Evolutionary conservation across 116 monocot species (phyloP).

Genomic region (Iris pallida): DNA sequence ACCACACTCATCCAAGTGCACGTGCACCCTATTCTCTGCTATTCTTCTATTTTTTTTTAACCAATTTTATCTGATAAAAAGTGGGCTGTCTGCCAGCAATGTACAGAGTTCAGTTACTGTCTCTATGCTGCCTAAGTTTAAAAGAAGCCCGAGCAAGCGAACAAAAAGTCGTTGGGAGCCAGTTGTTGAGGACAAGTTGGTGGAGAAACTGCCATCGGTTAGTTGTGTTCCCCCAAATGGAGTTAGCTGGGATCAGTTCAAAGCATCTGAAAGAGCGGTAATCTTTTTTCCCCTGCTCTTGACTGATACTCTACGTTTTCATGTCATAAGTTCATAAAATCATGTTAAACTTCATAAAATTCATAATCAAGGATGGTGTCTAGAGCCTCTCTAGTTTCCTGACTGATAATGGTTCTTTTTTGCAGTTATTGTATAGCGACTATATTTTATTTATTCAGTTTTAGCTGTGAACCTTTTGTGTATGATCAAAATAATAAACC

Average conservation of each 20-base stretch:
- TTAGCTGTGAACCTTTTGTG: background rate
- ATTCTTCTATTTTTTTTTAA: background rate
- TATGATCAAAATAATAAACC: background rate
- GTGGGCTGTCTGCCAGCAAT: slow-evolving; percentile 27
- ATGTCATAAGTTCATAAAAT: background rate
- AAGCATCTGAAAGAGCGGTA: slow-evolving; percentile 47
- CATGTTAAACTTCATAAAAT: too few relatives aligned
- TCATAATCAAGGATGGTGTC: background rate
- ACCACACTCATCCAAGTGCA: too few relatives aligned
- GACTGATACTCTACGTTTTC: background rate
- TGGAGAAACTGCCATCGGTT: slow-evolving; percentile 28
- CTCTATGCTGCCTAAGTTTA: slow-evolving; percentile 31
- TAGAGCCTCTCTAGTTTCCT: background rate
- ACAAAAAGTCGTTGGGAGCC: slow-evolving; percentile 97
- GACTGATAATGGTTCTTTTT: too few relatives aligned
- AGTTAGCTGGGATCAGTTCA: slow-evolving; percentile 23
- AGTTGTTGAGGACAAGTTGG: slow-evolving; percentile 57
- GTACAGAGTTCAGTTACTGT: slow-evolving; percentile 21
- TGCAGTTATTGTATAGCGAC: too few relatives aligned
- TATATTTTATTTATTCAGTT: background rate
- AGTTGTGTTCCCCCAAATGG: slow-evolving; percentile 22
- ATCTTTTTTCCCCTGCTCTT: slow-evolving; percentile 8
- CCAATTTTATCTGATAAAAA: slow-evolving; percentile 6
- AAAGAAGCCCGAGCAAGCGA: slow-evolving; percentile 51
- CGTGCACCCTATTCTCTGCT: too few relatives aligned